Conservation (phyloP, 331 rosid species). For the Quercus lobata region DNA sequence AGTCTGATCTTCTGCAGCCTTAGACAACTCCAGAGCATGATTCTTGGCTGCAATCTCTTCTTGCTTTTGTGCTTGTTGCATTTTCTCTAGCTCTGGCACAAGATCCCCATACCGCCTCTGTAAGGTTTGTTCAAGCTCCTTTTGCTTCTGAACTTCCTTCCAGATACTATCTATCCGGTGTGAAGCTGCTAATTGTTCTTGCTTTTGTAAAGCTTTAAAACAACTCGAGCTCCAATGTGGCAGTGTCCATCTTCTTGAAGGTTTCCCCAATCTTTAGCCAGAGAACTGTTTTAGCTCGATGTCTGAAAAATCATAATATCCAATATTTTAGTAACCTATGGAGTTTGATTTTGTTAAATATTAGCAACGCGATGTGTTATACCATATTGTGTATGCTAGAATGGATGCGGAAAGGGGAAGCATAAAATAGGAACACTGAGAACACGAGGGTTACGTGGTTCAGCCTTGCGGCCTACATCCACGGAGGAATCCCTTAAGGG, state of each 20-base stretch:
- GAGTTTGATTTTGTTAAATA: too few relatives aligned
- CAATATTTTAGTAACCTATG: not conserved
- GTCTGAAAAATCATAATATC: constrained; percentile 32
- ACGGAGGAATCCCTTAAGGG: too few relatives aligned
- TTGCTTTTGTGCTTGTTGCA: constrained; percentile 41
- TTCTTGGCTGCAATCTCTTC: constrained; percentile 47
- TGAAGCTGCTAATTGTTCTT: constrained; percentile 76
- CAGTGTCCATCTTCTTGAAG: constrained; percentile 68
- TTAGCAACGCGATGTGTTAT: too few relatives aligned
- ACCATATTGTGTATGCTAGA: too few relatives aligned
- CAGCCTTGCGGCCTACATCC: too few relatives aligned
- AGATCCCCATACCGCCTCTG: constrained; percentile 72
- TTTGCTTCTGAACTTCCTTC: too few relatives aligned
- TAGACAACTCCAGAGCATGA: constrained; percentile 29
- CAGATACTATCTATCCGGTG: constrained; percentile 51
- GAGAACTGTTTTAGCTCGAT: constrained; percentile 60
- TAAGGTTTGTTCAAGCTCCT: constrained; percentile 16
- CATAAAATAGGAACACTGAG: too few relatives aligned
- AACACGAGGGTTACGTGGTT: too few relatives aligned
- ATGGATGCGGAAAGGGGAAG: too few relatives aligned
- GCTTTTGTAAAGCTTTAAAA: constrained; percentile 72
- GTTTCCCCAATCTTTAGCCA: constrained; percentile 87
- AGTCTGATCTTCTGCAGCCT: constrained; percentile 28
- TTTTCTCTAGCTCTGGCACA: constrained; percentile 46
- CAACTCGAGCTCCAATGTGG: constrained; percentile 79